phyloP scores from a whole-genome alignment of 164 flowering plant species.

The Cinnamomum chago region DNA sequence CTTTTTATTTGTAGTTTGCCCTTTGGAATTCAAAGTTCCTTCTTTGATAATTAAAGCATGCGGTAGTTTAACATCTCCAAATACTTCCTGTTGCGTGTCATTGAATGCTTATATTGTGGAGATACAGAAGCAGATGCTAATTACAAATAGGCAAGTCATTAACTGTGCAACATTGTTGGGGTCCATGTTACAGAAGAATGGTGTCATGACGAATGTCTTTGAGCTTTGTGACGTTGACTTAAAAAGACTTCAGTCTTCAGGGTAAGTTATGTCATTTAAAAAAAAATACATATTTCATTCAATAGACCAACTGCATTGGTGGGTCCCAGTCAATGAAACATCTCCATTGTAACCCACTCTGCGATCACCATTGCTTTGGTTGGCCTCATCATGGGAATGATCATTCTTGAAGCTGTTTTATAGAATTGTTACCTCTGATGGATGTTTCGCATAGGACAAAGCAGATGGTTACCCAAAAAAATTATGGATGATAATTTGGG shows the following conservation, averaged over 20 bases:
- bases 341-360: conserved; percentile 10
- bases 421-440: too few species aligned
- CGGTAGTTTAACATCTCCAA: conserved; percentile 61
- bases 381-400: conserved; percentile 43
- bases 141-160: conserved; percentile 94
- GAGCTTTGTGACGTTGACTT: conserved; percentile 95
- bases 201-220: conserved; percentile 78
- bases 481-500: too few species aligned
- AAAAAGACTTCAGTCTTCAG: conserved; percentile 91
- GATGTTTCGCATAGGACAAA: too few species aligned
- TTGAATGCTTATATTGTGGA: conserved; percentile 70
- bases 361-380: background rate
- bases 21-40: conserved; percentile 72
- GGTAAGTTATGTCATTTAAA: conserved; percentile 31
- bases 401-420: conserved; percentile 43
- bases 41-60: conserved; percentile 73
- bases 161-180: conserved; percentile 78
- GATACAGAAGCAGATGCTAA: conserved; percentile 83
- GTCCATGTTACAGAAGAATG: conserved; percentile 70
- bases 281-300: background rate
- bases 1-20: conserved; percentile 60
- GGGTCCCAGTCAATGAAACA: conserved; percentile 6
- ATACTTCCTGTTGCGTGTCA: conserved; percentile 88
- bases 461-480: too few species aligned
- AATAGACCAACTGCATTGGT: background rate